Percentiles rank a stretch among this genome's conserved stretches.
Conservation (phyloP, 2,329 filamentous ascomycete genomes). For the Zasmidium citrigriseum region DNA sequence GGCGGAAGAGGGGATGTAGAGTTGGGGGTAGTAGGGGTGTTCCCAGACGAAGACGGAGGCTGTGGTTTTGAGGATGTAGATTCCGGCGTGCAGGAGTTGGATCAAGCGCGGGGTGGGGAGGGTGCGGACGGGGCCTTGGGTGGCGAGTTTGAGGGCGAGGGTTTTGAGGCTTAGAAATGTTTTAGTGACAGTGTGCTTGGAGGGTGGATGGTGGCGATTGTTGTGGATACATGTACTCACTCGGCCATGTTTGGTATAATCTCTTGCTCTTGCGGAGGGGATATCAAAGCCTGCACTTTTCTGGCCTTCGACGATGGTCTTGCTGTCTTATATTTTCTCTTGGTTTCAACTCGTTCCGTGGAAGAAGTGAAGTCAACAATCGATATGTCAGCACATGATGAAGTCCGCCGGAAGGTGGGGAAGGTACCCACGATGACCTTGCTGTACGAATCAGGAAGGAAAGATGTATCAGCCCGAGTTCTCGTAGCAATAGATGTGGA, state of each 20-base stretch:
- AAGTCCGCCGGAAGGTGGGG: too few relatives aligned
- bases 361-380: too few relatives aligned
- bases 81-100: constrained; percentile 34
- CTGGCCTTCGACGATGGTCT: too few relatives aligned
- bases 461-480: not conserved
- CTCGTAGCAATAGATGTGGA: not conserved
- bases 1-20: constrained; percentile 32
- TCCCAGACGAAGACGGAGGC: constrained; percentile 40
- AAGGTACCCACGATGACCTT: too few relatives aligned
- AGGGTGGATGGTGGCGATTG: not conserved
- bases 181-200: too few relatives aligned
- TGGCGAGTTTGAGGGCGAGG: constrained; percentile 43
- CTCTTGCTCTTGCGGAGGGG: too few relatives aligned
- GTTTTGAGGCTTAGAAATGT: constrained; percentile 32
- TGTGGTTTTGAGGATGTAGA: constrained; percentile 38
- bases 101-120: constrained; percentile 33
- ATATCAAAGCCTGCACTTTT: too few relatives aligned
- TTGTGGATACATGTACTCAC: not conserved
- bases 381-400: too few relatives aligned
- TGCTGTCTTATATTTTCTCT: too few relatives aligned
- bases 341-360: too few relatives aligned
- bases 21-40: constrained; percentile 49
- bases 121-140: constrained; percentile 40
- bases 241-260: too few relatives aligned
- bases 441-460: too few relatives aligned